phyloP scores from a whole-genome alignment of 2,329 filamentous ascomycete genomes.

The Epichloe bromicola region DNA sequence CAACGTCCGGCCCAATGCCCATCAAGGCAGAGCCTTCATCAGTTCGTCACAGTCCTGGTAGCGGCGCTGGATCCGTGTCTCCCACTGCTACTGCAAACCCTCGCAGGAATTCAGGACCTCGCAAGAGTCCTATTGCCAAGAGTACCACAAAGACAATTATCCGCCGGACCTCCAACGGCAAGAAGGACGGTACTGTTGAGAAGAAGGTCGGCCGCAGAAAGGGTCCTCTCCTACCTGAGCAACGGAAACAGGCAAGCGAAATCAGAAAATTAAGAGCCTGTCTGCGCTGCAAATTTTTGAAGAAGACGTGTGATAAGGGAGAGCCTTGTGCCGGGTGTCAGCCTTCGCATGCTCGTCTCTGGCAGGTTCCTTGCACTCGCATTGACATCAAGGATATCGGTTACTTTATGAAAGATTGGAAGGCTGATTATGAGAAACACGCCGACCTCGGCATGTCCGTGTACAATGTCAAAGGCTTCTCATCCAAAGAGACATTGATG shows the following conservation, averaged over 20 bases:
- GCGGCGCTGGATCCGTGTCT: constrained; percentile 46
- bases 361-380: constrained; percentile 94
- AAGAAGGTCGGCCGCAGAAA: constrained; percentile 88
- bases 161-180: constrained; percentile 62
- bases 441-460: constrained; percentile 77
- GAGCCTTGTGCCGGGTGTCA: constrained; percentile 93
- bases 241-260: constrained; percentile 91
- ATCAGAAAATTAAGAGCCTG: constrained; percentile 92
- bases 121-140: constrained; percentile 71
- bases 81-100: constrained; percentile 47
- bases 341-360: constrained; percentile 85
- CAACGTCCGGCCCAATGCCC: constrained; percentile 53
- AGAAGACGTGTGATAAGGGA: constrained; percentile 97
- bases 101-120: constrained; percentile 55
- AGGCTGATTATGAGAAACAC: constrained; percentile 89
- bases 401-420: constrained; percentile 99
- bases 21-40: constrained; percentile 43
- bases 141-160: constrained; percentile 66
- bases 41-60: constrained; percentile 47
- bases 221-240: constrained; percentile 81
- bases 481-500: constrained; percentile 54
- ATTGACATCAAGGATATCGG: constrained; percentile 98
- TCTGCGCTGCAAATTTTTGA: constrained; percentile 93
- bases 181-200: constrained; percentile 66
- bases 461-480: constrained; percentile 83